Percentiles rank a stretch among this genome's conserved stretches.
These are phyloP conservation scores for Hypsizygus ulmarius DNA, from an alignment of 1,284 basidiomycete species.

Conservation along the genomic window DNA sequence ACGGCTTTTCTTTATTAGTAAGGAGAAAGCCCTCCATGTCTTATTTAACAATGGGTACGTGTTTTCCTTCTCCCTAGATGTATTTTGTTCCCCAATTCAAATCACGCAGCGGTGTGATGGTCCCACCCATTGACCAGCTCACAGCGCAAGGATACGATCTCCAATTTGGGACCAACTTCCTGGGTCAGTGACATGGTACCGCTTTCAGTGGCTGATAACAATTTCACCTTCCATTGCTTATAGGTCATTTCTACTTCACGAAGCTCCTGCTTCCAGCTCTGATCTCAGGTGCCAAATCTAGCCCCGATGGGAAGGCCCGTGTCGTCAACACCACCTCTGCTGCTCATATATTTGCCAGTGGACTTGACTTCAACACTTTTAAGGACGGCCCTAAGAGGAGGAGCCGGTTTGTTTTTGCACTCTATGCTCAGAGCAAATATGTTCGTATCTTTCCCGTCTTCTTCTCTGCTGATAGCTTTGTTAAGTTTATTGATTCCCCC, in stretches of 20 bases:
- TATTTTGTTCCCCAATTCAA: conserved; percentile 28
- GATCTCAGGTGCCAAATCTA: conserved; percentile 29
- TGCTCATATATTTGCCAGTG: conserved; percentile 21
- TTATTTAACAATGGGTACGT: conserved; percentile 33
- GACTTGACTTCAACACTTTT: conserved; percentile 33
- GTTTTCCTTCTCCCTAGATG: conserved; percentile 22
- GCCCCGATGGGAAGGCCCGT: conserved; percentile 35
- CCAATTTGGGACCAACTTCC: conserved; percentile 60
- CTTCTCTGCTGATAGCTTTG: background rate
- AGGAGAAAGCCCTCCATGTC: conserved; percentile 29
- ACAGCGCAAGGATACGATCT: conserved; percentile 58
- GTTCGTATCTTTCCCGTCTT: conserved; percentile 5
- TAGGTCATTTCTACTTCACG: conserved; percentile 48
- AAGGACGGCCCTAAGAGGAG: conserved; percentile 35
- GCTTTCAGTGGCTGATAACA: background rate
- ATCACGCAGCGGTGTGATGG: conserved; percentile 52
- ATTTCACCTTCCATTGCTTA: background rate
- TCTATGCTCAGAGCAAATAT: conserved; percentile 23
- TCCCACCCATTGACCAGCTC: conserved; percentile 37
- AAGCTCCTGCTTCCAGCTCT: conserved; percentile 43
- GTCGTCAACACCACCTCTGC: conserved; percentile 46
- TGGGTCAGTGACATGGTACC: conserved; percentile 30
- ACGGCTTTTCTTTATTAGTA: conserved; percentile 14
- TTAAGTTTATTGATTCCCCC: background rate
- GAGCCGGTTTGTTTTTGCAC: conserved; percentile 10